These are phyloP conservation scores for Nitzschia palea DNA, from an alignment of 108 stramenopile species.

Conservation along the genomic window DNA sequence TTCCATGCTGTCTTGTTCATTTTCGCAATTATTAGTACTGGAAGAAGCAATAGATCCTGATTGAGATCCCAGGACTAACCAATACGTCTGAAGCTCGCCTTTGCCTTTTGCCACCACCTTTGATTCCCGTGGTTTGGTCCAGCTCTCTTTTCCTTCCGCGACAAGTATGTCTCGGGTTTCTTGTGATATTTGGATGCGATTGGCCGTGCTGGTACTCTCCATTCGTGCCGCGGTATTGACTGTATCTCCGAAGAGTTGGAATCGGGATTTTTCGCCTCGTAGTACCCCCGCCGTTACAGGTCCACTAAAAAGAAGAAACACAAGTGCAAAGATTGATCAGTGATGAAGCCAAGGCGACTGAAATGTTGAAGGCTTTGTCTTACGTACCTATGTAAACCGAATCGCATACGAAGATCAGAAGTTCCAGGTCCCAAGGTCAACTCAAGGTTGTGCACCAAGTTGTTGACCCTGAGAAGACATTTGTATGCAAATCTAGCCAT, in stretches of 20 bases:
- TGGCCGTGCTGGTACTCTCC: conserved; percentile 27
- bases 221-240: conserved; percentile 25
- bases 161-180: conserved; percentile 39
- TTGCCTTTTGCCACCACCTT: conserved; percentile 49
- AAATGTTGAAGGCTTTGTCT: too few species aligned
- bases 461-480: conserved; percentile 28
- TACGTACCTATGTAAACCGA: conserved; percentile 44
- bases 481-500: conserved; percentile 42
- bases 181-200: conserved; percentile 47
- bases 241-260: conserved; percentile 33
- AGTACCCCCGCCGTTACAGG: conserved; percentile 23
- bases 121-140: conserved; percentile 41
- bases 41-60: neutral
- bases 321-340: too few species aligned
- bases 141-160: conserved; percentile 41
- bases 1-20: neutral
- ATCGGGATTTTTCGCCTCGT: conserved; percentile 24
- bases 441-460: neutral
- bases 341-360: too few species aligned
- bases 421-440: neutral
- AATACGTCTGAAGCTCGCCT: conserved; percentile 53
- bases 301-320: too few species aligned
- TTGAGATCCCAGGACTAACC: conserved; percentile 15
- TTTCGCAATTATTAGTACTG: neutral
- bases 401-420: conserved; percentile 37